Base-by-base conservation (phyloP, 176 grass and related monocot genomes). In the Avena atlantica region DNA sequence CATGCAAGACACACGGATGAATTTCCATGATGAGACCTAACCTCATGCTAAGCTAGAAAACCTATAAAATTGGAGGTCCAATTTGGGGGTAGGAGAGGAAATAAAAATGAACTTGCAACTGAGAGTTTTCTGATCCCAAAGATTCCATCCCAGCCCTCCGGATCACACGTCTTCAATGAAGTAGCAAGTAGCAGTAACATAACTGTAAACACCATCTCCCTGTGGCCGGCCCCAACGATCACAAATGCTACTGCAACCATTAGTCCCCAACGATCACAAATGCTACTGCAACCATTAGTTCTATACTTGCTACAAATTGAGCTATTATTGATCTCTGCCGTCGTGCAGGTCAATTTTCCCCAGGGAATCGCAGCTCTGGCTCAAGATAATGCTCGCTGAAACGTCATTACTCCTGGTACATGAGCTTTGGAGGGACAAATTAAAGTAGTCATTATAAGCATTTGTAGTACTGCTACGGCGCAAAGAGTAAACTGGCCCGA, bases 111-210 rank as follows among this genome's bases (percentile, higher is more conserved):
- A 53, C 8, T 31, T 76, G 48, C 73, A 10, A 27, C 42, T 53
- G 14, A 52, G 73, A 76, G 48, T 76, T n/a, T n/a, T n/a, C 15
- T 9, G 73, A 76, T 52, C 73, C 13, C 24, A 52, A 25, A 52
- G 73, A 52, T 27, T 0, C 13, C 73, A 27, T 23, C 13, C 73
- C 1, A 52, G 10, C 6, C 72, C 12, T 24, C 72, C 0, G 73
- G 47, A 76, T 52, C 73, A 17, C 47, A 76, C 24, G 48, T 76
- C 73, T 29, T 76, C 73, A 76, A 53, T 76, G 48, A 76, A 76
- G 71, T 42, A 16, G 21, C 71, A 74, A 47, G 60, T 63, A 63
- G 60, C 55, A 58, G 16, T 20, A 37, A 70, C n/a, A 70, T 44
- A 73, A 48, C 40, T 47, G 70, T 47, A 75, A 75, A 29, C 23